phyloP scores from a whole-genome alignment of 2,329 filamentous ascomycete species.

The Fusarium stilboides region DNA sequence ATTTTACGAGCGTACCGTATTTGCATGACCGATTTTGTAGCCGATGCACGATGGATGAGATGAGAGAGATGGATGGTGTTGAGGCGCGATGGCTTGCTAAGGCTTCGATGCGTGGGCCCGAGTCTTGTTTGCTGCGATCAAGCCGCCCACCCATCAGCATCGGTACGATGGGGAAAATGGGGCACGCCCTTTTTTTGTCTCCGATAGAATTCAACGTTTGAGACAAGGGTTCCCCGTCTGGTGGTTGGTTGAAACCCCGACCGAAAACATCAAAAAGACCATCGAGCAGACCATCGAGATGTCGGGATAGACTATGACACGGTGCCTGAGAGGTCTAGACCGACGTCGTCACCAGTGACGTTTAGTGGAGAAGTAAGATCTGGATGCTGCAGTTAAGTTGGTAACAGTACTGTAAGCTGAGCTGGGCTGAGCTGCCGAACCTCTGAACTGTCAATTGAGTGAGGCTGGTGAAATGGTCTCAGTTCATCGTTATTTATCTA shows the following conservation, averaged over 20 bases:
- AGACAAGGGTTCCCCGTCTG: constrained; percentile 13
- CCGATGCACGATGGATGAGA: constrained; percentile 21
- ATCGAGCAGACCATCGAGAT: constrained; percentile 28
- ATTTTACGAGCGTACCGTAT: neutral
- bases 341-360: constrained; percentile 22
- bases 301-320: constrained; percentile 6
- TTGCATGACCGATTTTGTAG: constrained; percentile 28
- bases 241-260: neutral
- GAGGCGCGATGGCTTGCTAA: constrained; percentile 35
- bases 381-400: too few relatives aligned
- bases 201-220: neutral
- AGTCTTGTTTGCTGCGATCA: constrained; percentile 31
- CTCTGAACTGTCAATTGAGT: neutral
- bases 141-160: constrained; percentile 1
- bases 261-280: constrained; percentile 12
- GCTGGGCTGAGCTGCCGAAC: constrained; percentile 6
- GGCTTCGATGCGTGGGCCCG: constrained; percentile 33
- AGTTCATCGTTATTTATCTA: neutral
- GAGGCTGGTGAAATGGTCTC: neutral
- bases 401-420: neutral
- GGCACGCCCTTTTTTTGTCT: constrained; percentile 15
- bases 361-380: constrained; percentile 7
- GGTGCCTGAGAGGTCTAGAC: constrained; percentile 28
- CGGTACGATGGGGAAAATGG: constrained; percentile 1
- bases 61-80: constrained; percentile 33